Evolutionary conservation across 768 basidiomycete species (phyloP).

Genomic region (Rhodotorula diobovata): DNA sequence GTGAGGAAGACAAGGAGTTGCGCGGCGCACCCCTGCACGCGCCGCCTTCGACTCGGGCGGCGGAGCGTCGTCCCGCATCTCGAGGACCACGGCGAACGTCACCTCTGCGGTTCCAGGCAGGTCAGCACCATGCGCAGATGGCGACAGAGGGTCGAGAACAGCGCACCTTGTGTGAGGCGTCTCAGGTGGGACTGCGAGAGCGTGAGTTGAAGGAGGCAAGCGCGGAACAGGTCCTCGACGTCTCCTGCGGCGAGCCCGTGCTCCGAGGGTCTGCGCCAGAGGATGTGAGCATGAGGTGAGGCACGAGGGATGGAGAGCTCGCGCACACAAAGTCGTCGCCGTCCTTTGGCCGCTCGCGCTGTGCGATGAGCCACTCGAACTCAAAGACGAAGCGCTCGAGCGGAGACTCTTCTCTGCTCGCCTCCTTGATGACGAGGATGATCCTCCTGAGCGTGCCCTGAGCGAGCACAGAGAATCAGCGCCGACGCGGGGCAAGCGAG

Average conservation of each 20-base stretch:
- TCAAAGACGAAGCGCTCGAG: slow-evolving; percentile 89
- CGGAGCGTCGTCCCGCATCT: slow-evolving; percentile 28
- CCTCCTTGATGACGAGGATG: slow-evolving; percentile 76
- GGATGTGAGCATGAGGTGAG: neutral
- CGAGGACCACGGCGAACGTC: slow-evolving; percentile 28
- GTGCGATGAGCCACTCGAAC: slow-evolving; percentile 61
- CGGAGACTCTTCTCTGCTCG: slow-evolving; percentile 58
- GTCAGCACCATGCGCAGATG: neutral
- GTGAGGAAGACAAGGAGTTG: fast-evolving
- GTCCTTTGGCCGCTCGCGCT: slow-evolving; percentile 41
- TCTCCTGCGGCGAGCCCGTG: slow-evolving; percentile 60
- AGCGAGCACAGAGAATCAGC: fast-evolving
- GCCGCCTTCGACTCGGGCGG: slow-evolving; percentile 23
- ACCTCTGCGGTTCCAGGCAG: slow-evolving; percentile 1
- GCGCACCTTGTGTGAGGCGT: slow-evolving; percentile 40
- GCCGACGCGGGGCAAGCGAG: too few relatives aligned
- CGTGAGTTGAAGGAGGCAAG: slow-evolving; percentile 72
- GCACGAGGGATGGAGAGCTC: neutral
- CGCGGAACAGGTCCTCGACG: slow-evolving; percentile 71
- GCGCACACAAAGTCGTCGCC: slow-evolving; percentile 49
- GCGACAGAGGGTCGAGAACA: neutral
- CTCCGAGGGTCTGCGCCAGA: neutral
- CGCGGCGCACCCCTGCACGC: slow-evolving; percentile 4
- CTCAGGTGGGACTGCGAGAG: slow-evolving; percentile 69
- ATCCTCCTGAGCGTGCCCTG: slow-evolving; percentile 77